Evolutionary conservation across 176 grass and related monocot species (phyloP), one percentile per base, ranked within the genome.

Genomic region (Otatea glauca): DNA sequence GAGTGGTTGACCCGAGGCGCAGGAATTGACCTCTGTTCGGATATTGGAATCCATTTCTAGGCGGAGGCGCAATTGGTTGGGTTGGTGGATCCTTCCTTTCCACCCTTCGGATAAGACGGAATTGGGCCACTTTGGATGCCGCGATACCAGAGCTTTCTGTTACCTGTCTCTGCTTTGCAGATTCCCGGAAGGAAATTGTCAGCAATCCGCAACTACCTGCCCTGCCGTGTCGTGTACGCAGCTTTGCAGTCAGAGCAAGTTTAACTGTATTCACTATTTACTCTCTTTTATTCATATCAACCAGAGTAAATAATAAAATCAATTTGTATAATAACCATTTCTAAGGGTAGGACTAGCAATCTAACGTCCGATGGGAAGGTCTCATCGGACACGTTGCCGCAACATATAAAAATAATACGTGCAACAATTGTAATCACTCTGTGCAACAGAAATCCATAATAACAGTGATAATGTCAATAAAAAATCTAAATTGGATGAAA

Each of bases 1-100:
- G 20, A 9, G 55, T 8, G 21, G 77, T 90, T 90, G 83, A 90
- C 78, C 8, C 45, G 18, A 45, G 78, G 67, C 65, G 78, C 37
- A 58, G 64, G 29, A 72, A 77, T 82, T 77, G 83, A 86, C 83
- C 37, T 29, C 45, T 15, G 74, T 39, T 24, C 35, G 54, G 27
- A 20, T 11, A 61, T 68, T 35, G 48, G 47, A 63, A 29, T 79
- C 77, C 83, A 81, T 86, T 70, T 69, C 41, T 55, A 24, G 82
- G 12, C 34, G 80, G 20, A 45, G 42, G 16, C 54, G 76, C 42
- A 67, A 86, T 72, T 41, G 72, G 76, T 71, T 9, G 15, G 86
- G 80, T 83, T 58, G 81, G 68, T 72, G 68, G 80, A 62, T 82
- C 20, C 29, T 21, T 15, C 27, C 27, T 61, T 72, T 48, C 4